Base-by-base conservation (phyloP, 805 yeast species). In the Tetrapisispora nanseiensis region DNA sequence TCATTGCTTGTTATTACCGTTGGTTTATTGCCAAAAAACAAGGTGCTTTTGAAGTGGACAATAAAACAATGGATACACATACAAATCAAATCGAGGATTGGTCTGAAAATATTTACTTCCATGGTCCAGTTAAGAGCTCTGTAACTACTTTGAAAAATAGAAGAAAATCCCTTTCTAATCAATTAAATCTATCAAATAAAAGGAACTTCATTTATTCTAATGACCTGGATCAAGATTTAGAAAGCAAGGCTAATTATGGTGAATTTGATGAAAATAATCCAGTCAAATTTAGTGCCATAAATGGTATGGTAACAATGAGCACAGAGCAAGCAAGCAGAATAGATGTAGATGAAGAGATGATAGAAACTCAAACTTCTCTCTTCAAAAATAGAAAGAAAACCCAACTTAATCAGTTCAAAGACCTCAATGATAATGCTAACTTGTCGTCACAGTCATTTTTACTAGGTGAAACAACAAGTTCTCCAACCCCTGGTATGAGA, bases 1-100 rank as follows among this genome's bases (percentile, higher is more conserved):
- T 82, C 12, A 69, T 90, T 60, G 97, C 98, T 0, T 80, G 90
- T 57, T 86, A 87, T 59, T 92, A 82, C 70, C 79, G 82, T 52
- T 90, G 96, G 95, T 63, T 77, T 44, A 65, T 90, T 16, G 72
- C 95, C 9, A 75, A 78, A 33, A 70, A 64, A 28, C 96, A 87
- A 65, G 97, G 97, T 47, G 92, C 92, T 3, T 74, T 73, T 46
- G 66, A 66, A 22, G 67, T 80, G 38, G 75, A 77, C 46, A 69
- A 73, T 47, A 77, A 75, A 54, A 70, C 75, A 33, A 73, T 82
- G 80, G 71, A 69, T 19, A 70, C 72, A 46, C 77, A 89, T 52
- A 76, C 76, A 37, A 72, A 77, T 38, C 75, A 74, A 45, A 77
- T 86, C 48, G 97, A 90, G 52, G 75, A 76, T 50, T 92, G 97